Base-by-base conservation (phyloP, 192 early-diverging fungal species). In the Linnemannia hyalina region DNA sequence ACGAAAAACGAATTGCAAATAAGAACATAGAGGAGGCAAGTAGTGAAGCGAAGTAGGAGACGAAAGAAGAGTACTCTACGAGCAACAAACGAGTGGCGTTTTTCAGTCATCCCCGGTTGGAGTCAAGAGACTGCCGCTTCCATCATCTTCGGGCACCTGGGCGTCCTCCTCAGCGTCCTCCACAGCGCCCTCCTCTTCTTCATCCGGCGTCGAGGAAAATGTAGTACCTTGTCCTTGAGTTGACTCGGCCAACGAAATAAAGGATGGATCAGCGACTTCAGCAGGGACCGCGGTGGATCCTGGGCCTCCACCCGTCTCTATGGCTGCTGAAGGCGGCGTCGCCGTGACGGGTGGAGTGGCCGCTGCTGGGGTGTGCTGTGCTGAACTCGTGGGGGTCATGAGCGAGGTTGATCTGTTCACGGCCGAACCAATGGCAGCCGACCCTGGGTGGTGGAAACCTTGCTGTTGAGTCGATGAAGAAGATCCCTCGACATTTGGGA, bases 91-190 rank as follows among this genome's bases (percentile, higher is more conserved):
- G 7, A 26, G 0, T 8, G 23, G 49, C 2, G 49, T 16, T 75
- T 46, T 0, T 76, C 23, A 82, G 44, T 82, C 81, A 29, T 82
- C 81, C 11, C 81, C 75, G 6, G 68, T 76, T 13, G 81, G 81
- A 8, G 81, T 82, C 65, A 82, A 47, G 26, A 82, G 65, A 65
- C 81, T 77, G 29, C 70, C 70, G 46, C 75, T 77, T 46, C 81
- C 81, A 38, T 68, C 26, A 47, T 72, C 36, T 4, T 82, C 80
- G 9, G 60, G 60, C 6, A 20, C 40, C 35, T 73, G 71, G 10
- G n/a, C 44, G 6, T 71, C 69, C 6, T 32, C 69, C 52, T 72
- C 68, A 9, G 52, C 65, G 0, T 78, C 69, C 49, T 23, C 68
- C 46, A 29, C 44, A 23, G 35, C 35, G 35, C 1, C 35, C 35